Evolutionary conservation across 2,329 filamentous ascomycete genomes (phyloP).

Genomic region (Paraphoma chrysanthemicola): DNA sequence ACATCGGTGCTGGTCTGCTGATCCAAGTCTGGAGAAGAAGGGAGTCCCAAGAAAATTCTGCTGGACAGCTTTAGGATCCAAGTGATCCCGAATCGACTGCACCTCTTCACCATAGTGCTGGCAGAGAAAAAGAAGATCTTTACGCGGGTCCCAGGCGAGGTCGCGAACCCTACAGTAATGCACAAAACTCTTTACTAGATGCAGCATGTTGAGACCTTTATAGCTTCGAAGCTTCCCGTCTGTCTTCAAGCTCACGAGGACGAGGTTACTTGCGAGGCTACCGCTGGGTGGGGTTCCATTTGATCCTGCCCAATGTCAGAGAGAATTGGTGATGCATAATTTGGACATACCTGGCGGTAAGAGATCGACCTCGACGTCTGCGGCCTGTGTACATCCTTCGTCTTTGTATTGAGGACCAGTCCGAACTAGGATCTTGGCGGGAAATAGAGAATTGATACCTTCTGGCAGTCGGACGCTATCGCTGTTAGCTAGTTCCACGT

Average conservation of each 20-base stretch:
- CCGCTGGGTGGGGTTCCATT: conserved; percentile 36
- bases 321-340: not conserved
- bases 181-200: conserved; percentile 35
- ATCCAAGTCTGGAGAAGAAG: conserved; percentile 29
- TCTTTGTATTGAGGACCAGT: conserved; percentile 43
- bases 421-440: conserved; percentile 36
- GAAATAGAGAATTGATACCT: conserved; percentile 39
- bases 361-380: conserved; percentile 39
- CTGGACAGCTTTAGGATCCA: conserved; percentile 31
- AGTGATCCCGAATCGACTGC: conserved; percentile 24
- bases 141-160: conserved; percentile 37
- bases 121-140: conserved; percentile 39
- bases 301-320: conserved; percentile 27
- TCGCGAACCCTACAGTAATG: conserved; percentile 31
- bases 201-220: conserved; percentile 39
- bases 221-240: conserved; percentile 32
- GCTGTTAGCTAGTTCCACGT: conserved; percentile 14
- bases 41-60: conserved; percentile 35
- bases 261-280: conserved; percentile 28
- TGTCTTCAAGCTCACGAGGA: conserved; percentile 31
- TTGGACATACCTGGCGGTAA: conserved; percentile 33
- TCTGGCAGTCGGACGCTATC: conserved; percentile 34
- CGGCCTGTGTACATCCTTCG: conserved; percentile 29
- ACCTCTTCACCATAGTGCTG: conserved; percentile 33
- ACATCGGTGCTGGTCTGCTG: conserved; percentile 34